Base-by-base conservation (phyloP, 1,284 basidiomycete genomes). In the Ustilago trichophora region DNA sequence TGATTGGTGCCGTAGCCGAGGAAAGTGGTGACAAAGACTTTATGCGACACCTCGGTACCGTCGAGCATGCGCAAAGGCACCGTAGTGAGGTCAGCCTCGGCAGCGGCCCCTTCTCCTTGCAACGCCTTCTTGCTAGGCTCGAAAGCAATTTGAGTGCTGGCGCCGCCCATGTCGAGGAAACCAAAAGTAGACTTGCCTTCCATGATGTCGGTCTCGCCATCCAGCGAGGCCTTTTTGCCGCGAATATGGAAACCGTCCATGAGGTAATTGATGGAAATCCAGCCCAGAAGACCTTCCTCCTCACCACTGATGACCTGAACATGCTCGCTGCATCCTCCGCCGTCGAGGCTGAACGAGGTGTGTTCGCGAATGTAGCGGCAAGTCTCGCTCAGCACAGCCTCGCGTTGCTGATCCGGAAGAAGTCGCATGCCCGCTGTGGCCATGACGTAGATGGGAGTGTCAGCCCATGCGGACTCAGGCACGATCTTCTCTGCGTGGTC, bases 131-230 rank as follows among this genome's bases (percentile, higher is more conserved):
- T 56, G 90, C 81, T 93, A 0, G 85, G 85, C 19, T 84, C 93
- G 78, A 98, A 98, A 2, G 96, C 96, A 65, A 98, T 95, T 82
- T 98, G 95, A 9, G 95, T 98, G 25, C 93, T 96, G 18, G 96
- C 95, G 31, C 95, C 95, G 50, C 95, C 95, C 96, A 98, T 98
- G 82, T 99, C 96, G 63, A 99, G 85, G 82, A 99, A 99, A 4
- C 96, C 96, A 76, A 92, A 98, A 4, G 96, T 98, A 27, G 91
- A 91, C 54, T 84, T 85, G 67, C 86, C 84, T 35, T 84, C 81
- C 32, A 65, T 45, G 26, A 69, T 45, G 37, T 58, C 72, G 43
- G 69, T 60, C 25, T 71, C 60, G 43, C 58, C 54, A 22, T 64
- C 65, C 15, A 64, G 41, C 11, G 60, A 59, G 4, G 57, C 32